phyloP scores from a whole-genome alignment of 2,329 filamentous ascomycete species.

The Neofusicoccum cordaticola region DNA sequence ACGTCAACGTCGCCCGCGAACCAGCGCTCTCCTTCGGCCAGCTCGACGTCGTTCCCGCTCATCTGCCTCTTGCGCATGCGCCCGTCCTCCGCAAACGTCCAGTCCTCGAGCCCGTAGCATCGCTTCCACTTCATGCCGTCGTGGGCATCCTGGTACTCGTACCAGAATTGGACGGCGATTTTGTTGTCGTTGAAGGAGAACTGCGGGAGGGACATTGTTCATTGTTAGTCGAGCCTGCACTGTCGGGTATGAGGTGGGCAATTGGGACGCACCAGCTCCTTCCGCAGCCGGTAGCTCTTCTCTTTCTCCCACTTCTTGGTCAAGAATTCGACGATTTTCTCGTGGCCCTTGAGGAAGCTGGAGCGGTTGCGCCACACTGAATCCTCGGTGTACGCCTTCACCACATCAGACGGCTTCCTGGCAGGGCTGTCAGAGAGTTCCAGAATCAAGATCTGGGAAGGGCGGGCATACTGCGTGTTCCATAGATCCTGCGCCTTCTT shows the following conservation, averaged over 20 bases:
- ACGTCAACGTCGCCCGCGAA: conserved; percentile 68
- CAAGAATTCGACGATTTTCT: conserved; percentile 66
- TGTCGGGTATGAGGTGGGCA: neutral
- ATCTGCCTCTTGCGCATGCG: conserved; percentile 72
- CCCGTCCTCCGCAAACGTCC: conserved; percentile 70
- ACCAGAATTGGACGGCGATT: conserved; percentile 91
- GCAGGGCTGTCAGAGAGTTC: conserved; percentile 19
- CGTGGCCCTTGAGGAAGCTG: conserved; percentile 66
- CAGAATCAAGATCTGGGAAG: no score
- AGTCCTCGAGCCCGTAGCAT: conserved; percentile 81
- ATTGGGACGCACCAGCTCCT: conserved; percentile 57
- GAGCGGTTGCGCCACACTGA: conserved; percentile 79
- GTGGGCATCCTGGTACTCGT: conserved; percentile 68
- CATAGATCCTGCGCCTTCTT: conserved; percentile 80
- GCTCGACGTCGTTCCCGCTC: conserved; percentile 70
- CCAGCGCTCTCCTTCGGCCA: conserved; percentile 63
- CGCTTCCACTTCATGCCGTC: conserved; percentile 73
- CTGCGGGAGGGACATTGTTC: neutral
- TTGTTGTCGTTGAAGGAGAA: conserved; percentile 73
- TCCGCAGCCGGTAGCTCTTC: conserved; percentile 69
- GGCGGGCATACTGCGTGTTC: conserved; percentile 64
- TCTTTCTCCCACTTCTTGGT: conserved; percentile 73
- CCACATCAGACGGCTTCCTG: conserved; percentile 64
- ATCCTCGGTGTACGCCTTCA: conserved; percentile 71
- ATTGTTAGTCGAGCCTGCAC: neutral